Evolutionary conservation across 768 basidiomycete genomes (phyloP).

Genomic region (Suillus decipiens): DNA sequence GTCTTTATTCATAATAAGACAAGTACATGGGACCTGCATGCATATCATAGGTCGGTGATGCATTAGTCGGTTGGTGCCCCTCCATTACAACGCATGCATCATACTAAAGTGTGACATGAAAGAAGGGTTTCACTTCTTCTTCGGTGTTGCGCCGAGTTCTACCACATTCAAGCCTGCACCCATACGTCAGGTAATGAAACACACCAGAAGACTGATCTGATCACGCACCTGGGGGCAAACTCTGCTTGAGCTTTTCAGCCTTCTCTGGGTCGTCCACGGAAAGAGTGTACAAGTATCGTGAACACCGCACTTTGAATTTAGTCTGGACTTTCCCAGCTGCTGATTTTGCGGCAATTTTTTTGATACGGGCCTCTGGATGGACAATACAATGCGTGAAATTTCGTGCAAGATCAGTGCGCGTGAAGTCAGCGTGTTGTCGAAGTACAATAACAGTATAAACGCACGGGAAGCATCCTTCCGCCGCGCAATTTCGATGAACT

Average conservation of each 20-base stretch:
- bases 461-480: slow-evolving; percentile 96
- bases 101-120: slow-evolving; percentile 9
- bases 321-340: slow-evolving; percentile 76
- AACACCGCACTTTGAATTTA: slow-evolving; percentile 99
- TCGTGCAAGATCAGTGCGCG: slow-evolving; percentile 6
- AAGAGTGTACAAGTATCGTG: slow-evolving; percentile 96
- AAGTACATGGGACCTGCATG: slow-evolving; percentile 7
- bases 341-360: slow-evolving; percentile 78
- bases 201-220: slow-evolving; percentile 19
- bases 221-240: slow-evolving; percentile 86
- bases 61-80: not conserved
- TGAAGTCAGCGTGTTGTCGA: slow-evolving; percentile 1
- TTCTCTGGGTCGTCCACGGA: slow-evolving; percentile 95
- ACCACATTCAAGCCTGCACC: slow-evolving; percentile 64
- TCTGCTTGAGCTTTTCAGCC: slow-evolving; percentile 96
- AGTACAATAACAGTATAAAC: slow-evolving; percentile 36
- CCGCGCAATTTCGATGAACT: slow-evolving; percentile 95
- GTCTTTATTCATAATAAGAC: slow-evolving; percentile 8
- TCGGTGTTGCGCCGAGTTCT: slow-evolving; percentile 67
- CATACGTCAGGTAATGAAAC: not conserved
- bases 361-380: slow-evolving; percentile 89
- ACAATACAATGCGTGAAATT: not conserved
- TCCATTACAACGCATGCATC: not conserved
- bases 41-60: slow-evolving; percentile 8
- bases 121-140: slow-evolving; percentile 65